Evolutionary conservation across 805 yeast species (phyloP).

Genomic region (Pichia ethanolica): DNA sequence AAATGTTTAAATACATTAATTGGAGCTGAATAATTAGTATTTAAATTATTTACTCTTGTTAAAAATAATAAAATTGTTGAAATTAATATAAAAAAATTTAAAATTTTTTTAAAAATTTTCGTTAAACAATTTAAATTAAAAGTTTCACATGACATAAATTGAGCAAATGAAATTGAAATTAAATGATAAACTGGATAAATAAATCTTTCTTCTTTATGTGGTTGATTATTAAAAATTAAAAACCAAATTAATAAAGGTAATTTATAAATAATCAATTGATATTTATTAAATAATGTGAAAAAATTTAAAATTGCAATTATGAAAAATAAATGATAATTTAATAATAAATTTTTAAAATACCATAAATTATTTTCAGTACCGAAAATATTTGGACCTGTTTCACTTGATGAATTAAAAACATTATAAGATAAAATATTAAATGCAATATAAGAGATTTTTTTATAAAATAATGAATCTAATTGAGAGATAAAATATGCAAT

Average conservation of each 20-base stretch:
- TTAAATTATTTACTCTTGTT: constrained; percentile 37
- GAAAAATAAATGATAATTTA: constrained; percentile 63
- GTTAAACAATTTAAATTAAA: constrained; percentile 7
- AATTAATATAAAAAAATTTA: constrained; percentile 2
- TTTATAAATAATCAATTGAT: constrained; percentile 18
- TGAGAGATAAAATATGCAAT: constrained; percentile 18
- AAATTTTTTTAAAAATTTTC: constrained; percentile 2
- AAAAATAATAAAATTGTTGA: constrained; percentile 1
- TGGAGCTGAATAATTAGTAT: constrained; percentile 68
- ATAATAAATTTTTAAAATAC: constrained; percentile 57
- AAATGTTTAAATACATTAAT: constrained; percentile 43
- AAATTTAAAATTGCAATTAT: constrained; percentile 36
- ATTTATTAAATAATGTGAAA: constrained; percentile 10
- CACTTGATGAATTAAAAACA: constrained; percentile 58
- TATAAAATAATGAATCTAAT: constrained; percentile 59
- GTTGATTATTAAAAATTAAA: constrained; percentile 59
- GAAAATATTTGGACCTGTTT: constrained; percentile 83
- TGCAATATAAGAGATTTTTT: constrained; percentile 59
- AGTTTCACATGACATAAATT: constrained; percentile 28
- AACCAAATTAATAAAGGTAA: constrained; percentile 51
- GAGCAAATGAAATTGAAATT: constrained; percentile 54
- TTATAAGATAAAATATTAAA: constrained; percentile 78
- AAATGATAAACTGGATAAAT: constrained; percentile 78
- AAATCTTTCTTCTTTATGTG: constrained; percentile 92
- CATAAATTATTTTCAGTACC: constrained; percentile 77